Evolutionary conservation across 1,284 basidiomycete species (phyloP), one percentile per base, ranked within the genome.

Genomic region (Pyrrhoderma lamaoense): DNA sequence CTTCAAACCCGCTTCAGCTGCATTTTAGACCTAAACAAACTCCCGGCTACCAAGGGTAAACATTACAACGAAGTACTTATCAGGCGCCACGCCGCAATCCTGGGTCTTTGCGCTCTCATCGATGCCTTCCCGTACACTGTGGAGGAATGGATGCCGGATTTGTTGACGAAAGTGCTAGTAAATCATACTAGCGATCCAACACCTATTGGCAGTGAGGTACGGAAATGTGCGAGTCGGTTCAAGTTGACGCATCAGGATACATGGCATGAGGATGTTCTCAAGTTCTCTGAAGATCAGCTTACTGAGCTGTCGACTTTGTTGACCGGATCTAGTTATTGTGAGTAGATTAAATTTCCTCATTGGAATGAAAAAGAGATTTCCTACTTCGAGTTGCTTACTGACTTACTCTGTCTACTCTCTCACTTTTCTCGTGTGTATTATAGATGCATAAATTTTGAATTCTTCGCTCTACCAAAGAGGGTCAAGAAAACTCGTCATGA

Each of bases 81-180:
- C 23, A 79, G 80, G 58, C 77, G 87, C 13, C 89, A 91, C 64
- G 81, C 81, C 36, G 87, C 85, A 1, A 86, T 91, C 55, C 70
- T 91, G 19, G 88, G 89, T 16, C 80, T 89, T 37, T 84, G 82
- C 56, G 87, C 89, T 0, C 70, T 91, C 25, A 75, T 93, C 9
- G 83, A 86, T 51, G 88, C 86, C 43, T 90, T 86, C 62, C 89
- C 89, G 0, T 91, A 91, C 65, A 89, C 88, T 0, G 82, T 92
- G 31, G 89, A 90, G 56, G 80, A 79, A 56, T 93, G 89, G 87
- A 84, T 89, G 77, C 89, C 89, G 0, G 77, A 79, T 38, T 70
- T 90, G 47, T 68, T 86, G 54, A 81, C 83, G 45, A 77, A 73
- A 55, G 75, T 85, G 19, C 69, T 91, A 45, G 83, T 80, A n/a